Evolutionary conservation across 495 filamentous ascomycete species (phyloP).

Genomic region (Penicillium chermesinum): DNA sequence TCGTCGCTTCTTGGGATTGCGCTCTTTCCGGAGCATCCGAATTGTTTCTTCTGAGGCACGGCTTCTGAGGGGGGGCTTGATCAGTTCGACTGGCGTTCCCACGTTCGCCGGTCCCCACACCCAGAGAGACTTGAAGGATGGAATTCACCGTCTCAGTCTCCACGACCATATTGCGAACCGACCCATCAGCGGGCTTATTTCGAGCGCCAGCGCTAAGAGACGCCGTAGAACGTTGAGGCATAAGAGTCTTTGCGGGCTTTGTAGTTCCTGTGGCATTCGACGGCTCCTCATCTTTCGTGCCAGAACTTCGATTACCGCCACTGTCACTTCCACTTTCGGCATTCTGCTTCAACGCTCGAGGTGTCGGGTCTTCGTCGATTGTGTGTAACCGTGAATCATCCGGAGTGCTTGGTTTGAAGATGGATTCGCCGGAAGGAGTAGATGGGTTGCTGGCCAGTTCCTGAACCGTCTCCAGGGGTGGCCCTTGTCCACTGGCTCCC

Average conservation of each 20-base stretch:
- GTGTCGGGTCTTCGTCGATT: slow-evolving; percentile 38
- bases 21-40: slow-evolving; percentile 85
- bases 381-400: slow-evolving; percentile 34
- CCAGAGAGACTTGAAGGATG: slow-evolving; percentile 81
- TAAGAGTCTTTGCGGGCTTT: slow-evolving; percentile 26
- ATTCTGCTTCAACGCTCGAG: slow-evolving; percentile 29
- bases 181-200: slow-evolving; percentile 63
- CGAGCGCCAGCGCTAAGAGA: slow-evolving; percentile 43
- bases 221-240: slow-evolving; percentile 46
- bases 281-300: slow-evolving; percentile 32
- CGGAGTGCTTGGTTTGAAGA: slow-evolving; percentile 27
- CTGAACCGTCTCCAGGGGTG: slow-evolving; percentile 85
- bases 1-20: slow-evolving; percentile 53
- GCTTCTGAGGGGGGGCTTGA: slow-evolving; percentile 69
- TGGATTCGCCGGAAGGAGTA: slow-evolving; percentile 55
- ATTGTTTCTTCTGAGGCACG: slow-evolving; percentile 93
- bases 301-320: slow-evolving; percentile 43
- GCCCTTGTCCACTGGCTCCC: slow-evolving; percentile 58
- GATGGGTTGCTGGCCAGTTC: slow-evolving; percentile 76
- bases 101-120: slow-evolving; percentile 60
- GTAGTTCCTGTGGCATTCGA: slow-evolving; percentile 21
- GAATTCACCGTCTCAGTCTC: slow-evolving; percentile 95
- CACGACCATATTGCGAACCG: slow-evolving; percentile 90
- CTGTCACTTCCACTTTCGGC: slow-evolving; percentile 49
- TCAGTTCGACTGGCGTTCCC: slow-evolving; percentile 48